Conservation (phyloP, 2,329 filamentous ascomycete species). For the Microsporum canis region DNA sequence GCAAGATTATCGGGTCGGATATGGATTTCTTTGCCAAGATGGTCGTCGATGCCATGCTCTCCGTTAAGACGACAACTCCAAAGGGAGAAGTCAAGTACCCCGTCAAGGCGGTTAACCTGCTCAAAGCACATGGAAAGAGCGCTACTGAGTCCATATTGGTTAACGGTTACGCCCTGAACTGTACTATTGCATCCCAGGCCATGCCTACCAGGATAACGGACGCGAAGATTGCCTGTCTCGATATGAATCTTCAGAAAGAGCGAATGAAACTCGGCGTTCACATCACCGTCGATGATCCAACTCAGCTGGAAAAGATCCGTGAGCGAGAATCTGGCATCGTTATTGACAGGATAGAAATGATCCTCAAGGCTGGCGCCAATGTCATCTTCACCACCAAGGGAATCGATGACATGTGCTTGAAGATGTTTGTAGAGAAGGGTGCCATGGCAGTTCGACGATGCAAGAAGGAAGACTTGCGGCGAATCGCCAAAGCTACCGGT, state of each 20-base stretch:
- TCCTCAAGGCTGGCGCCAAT: conserved; percentile 92
- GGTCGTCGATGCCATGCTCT: conserved; percentile 91
- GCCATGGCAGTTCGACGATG: conserved; percentile 92
- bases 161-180: conserved; percentile 96
- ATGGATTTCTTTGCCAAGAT: conserved; percentile 96
- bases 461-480: conserved; percentile 95
- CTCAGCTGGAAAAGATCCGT: conserved; percentile 94
- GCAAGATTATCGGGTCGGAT: conserved; percentile 94
- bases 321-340: conserved; percentile 87
- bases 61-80: conserved; percentile 87
- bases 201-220: conserved; percentile 89
- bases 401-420: conserved; percentile 90
- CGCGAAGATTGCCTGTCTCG: conserved; percentile 90
- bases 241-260: conserved; percentile 99
- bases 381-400: conserved; percentile 96
- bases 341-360: conserved; percentile 89
- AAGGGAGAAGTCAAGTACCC: conserved; percentile 89
- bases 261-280: conserved; percentile 98
- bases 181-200: conserved; percentile 93
- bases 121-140: conserved; percentile 93
- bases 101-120: conserved; percentile 96
- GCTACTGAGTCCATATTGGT: conserved; percentile 77
- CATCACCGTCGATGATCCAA: conserved; percentile 93
- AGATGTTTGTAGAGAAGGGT: conserved; percentile 86
- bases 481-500: conserved; percentile 91